Percentiles rank a stretch among this genome's conserved stretches.
phyloP scores from a whole-genome alignment of 176 grass and related monocot species.

The Puya raimondii region DNA sequence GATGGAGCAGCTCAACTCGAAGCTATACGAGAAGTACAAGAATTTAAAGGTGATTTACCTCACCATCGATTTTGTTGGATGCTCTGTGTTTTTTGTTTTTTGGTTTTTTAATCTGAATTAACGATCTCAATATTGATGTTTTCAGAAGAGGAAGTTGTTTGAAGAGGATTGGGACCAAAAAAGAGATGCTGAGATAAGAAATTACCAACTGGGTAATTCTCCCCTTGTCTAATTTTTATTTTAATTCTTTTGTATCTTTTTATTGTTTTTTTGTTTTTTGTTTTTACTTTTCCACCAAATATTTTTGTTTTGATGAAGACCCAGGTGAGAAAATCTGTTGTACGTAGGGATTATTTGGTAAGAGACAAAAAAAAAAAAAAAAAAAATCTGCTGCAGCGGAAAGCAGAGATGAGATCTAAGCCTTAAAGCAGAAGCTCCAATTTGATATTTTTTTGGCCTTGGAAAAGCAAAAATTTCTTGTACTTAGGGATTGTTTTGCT shows the following conservation, averaged over 20 bases:
- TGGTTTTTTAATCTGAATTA: not conserved
- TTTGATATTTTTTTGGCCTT: too few relatives aligned
- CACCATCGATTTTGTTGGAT: not conserved
- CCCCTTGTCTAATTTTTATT: not conserved
- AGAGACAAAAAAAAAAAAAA: too few relatives aligned
- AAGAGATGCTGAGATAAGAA: conserved; percentile 4
- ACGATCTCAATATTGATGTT: not conserved
- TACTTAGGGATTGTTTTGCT: too few relatives aligned
- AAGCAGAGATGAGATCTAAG: too few relatives aligned
- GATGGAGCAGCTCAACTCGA: conserved; percentile 37
- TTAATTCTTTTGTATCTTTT: not conserved
- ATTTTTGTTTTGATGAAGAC: not conserved
- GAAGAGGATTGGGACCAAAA: conserved; percentile 24
- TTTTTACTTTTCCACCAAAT: not conserved
- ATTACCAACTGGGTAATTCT: conserved; percentile 33
- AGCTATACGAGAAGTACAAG: conserved; percentile 28
- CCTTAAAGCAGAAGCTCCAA: too few relatives aligned
- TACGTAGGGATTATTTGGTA: too few relatives aligned
- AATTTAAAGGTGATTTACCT: conserved; percentile 29
- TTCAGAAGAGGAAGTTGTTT: conserved; percentile 45
- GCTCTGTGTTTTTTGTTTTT: not conserved
- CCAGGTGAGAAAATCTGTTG: not conserved
- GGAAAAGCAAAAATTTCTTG: too few relatives aligned
- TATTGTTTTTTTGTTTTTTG: too few relatives aligned
- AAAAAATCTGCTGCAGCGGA: too few relatives aligned